phyloP scores from a whole-genome alignment of 1,284 basidiomycete species.

The Ganoderma lucidum region DNA sequence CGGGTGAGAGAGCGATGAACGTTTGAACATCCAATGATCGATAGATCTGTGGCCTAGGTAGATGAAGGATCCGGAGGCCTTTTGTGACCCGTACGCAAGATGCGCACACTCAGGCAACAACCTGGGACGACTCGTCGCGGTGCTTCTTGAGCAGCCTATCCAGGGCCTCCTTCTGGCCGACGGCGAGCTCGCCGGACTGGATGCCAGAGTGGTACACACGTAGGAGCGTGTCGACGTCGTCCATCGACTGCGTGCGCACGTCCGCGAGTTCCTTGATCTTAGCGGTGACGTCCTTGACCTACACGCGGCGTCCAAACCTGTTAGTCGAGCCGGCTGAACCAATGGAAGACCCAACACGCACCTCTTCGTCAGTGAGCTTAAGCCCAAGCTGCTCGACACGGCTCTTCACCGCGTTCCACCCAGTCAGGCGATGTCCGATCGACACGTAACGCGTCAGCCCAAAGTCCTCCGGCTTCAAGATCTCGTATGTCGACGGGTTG shows the following conservation, averaged over 20 bases:
- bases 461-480: constrained; percentile 98
- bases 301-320: constrained; percentile 3
- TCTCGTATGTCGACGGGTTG: constrained; percentile 99
- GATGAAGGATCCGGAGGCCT: constrained; percentile 15
- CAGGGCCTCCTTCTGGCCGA: constrained; percentile 89
- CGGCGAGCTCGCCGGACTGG: constrained; percentile 84
- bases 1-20: not conserved
- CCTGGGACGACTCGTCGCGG: constrained; percentile 49
- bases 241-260: constrained; percentile 98
- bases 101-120: constrained; percentile 24
- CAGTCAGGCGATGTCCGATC: constrained; percentile 96
- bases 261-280: constrained; percentile 99
- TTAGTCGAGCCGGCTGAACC: constrained; percentile 12
- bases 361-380: constrained; percentile 85
- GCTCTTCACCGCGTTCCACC: constrained; percentile 99
- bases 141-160: constrained; percentile 84
- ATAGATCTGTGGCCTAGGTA: constrained; percentile 23
- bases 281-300: constrained; percentile 97
- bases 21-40: constrained; percentile 20
- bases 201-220: constrained; percentile 95
- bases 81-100: constrained; percentile 20
- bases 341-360: constrained; percentile 38
- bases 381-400: constrained; percentile 97
- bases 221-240: constrained; percentile 97
- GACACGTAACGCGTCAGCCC: constrained; percentile 98